Base-by-base conservation (phyloP, 2,329 filamentous ascomycete genomes). In the Botrytis fabae region DNA sequence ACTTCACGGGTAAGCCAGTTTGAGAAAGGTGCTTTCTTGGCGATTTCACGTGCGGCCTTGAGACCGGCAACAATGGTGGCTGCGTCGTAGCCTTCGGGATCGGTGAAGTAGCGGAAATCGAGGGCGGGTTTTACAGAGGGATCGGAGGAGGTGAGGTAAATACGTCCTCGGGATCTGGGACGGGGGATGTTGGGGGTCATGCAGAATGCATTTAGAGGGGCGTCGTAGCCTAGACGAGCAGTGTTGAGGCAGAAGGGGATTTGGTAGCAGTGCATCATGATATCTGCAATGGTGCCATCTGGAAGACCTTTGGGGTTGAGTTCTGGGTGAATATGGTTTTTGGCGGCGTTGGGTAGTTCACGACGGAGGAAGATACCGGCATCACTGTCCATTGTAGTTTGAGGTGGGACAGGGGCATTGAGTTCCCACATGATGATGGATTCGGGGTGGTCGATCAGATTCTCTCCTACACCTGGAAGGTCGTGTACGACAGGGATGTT, bases 181-280 rank as follows among this genome's bases (percentile, higher is more conserved):
- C 91, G 90, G 71, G 87, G 87, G 40, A 89, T 86, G 74, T 89
- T 88, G 60, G 85, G 86, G 0, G 86, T 85, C 76, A 86, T 86
- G 73, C 87, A 83, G 22, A 87, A 86, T 69, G 89, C 83, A 76
- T 90, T 86, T 73, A 84, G 81, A 5, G 83, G 82, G 2, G 77
- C 78, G 42, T 80, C 79, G 80, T 90, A 97, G 77, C 94, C 94
- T 18, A 97, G 87, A 59, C 93, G 90, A 72, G 87, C 85, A 1
- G 94, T 97, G 87, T 97, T 97, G 78, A 94, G 89, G 75, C 91
- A 93, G 84, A 97, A 97, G 71, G 94, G 94, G 77, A 97, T 97
- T 84, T 97, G 94, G 85, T 97, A 97, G 88, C 94, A 97, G 85
- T 97, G 94, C 92, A 96, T 96, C 94, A 97, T 97, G 79, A 97